Conservation (phyloP, 139 green algal genomes). For the Zygnema circumcarinatum region DNA sequence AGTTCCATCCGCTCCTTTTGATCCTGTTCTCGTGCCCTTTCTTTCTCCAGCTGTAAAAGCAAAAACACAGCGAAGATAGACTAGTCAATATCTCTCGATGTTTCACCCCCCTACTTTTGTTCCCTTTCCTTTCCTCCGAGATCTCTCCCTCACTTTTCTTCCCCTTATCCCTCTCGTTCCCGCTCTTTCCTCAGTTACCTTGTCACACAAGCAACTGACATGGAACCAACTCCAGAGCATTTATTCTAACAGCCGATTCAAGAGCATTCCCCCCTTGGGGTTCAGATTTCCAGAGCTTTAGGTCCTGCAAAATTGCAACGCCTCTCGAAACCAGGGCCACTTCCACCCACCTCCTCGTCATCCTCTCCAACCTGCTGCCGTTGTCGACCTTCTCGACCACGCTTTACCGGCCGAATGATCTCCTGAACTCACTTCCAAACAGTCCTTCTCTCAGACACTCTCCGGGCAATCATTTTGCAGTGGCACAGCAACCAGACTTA, state of each 20-base stretch:
- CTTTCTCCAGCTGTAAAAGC: conserved; percentile 1
- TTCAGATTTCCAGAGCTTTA: no score
- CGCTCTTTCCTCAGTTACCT: no score
- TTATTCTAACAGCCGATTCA: no score
- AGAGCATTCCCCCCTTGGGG: no score
- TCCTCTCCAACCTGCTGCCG: background rate
- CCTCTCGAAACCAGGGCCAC: no score
- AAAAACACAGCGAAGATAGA: background rate
- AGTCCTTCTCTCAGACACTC: background rate
- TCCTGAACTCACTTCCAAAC: background rate
- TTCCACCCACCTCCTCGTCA: conserved; percentile 19
- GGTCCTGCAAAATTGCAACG: no score
- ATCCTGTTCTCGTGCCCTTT: conserved; percentile 62
- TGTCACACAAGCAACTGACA: no score
- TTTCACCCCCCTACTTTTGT: background rate
- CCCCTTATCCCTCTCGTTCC: background rate
- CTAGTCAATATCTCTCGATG: background rate
- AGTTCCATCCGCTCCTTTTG: conserved; percentile 85
- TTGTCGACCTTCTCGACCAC: background rate
- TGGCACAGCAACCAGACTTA: no score
- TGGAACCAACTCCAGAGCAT: no score
- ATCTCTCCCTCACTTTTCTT: background rate
- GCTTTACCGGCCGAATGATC: background rate
- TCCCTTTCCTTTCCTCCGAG: background rate
- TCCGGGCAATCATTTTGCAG: no score